phyloP scores from a whole-genome alignment of 768 basidiomycete genomes.

The Suillus placidus region DNA sequence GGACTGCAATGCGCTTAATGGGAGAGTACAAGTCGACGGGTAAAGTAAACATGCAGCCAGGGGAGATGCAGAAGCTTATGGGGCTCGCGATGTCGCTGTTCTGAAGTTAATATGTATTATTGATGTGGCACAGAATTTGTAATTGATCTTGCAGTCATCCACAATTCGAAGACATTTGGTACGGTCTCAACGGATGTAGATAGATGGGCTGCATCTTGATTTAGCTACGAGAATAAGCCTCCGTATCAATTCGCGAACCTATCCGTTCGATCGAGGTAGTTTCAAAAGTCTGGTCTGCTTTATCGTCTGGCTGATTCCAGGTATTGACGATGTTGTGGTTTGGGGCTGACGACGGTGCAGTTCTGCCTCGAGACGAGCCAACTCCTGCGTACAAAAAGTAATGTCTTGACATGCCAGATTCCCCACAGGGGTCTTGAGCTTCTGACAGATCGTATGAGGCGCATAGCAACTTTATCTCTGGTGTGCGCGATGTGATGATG shows the following conservation, averaged over 20 bases:
- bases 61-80: slow-evolving; percentile 33
- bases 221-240: no score
- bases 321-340: no score
- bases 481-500: background rate
- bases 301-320: no score
- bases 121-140: background rate
- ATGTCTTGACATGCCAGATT: background rate
- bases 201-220: no score
- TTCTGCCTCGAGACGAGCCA: no score
- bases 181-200: background rate
- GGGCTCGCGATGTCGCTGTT: slow-evolving; percentile 28
- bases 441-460: background rate
- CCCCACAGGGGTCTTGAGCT: background rate
- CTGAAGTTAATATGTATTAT: slow-evolving; percentile 9
- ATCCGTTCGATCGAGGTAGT: no score
- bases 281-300: no score
- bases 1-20: slow-evolving; percentile 33
- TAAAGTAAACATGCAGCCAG: slow-evolving; percentile 26
- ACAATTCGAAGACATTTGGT: background rate
- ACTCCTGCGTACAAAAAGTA: background rate
- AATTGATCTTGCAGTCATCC: background rate
- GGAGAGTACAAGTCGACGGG: slow-evolving; percentile 27
- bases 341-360: no score
- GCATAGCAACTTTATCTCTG: background rate
- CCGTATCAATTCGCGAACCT: no score